phyloP scores from a whole-genome alignment of 1,284 basidiomycete genomes.

The Ceratobasidium sp. region DNA sequence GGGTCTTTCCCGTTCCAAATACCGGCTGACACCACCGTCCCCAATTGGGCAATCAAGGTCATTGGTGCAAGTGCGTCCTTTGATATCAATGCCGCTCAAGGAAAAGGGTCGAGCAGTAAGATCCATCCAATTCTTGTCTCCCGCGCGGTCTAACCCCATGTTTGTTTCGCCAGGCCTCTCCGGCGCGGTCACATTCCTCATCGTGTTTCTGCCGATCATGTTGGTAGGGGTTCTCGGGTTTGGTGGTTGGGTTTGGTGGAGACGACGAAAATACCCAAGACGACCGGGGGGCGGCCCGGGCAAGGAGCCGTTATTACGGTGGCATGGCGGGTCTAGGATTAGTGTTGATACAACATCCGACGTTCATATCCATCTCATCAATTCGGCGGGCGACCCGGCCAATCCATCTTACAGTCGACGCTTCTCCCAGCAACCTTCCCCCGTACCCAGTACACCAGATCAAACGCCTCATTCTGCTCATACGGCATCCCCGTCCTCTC shows the following conservation, averaged over 20 bases:
- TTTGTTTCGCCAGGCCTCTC: not conserved
- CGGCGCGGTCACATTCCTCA: constrained; percentile 14
- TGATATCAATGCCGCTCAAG: constrained; percentile 20
- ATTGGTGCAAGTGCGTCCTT: not conserved
- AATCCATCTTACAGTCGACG: not conserved
- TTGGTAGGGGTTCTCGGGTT: not conserved
- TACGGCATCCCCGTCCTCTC: constrained; percentile 17
- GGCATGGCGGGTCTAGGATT: not conserved
- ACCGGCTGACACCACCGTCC: constrained; percentile 19
- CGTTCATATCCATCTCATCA: constrained; percentile 13
- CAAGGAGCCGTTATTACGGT: constrained; percentile 1
- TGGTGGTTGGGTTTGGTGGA: constrained; percentile 20
- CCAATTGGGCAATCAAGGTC: constrained; percentile 8
- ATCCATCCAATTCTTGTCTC: not conserved
- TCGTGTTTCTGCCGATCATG: constrained; percentile 26
- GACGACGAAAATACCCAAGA: not conserved
- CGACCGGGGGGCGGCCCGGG: constrained; percentile 2
- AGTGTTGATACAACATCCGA: constrained; percentile 30
- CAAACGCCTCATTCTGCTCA: not conserved
- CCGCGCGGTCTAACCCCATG: not conserved
- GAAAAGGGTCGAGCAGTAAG: not conserved
- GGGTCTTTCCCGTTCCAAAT: constrained; percentile 29
- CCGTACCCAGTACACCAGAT: constrained; percentile 5
- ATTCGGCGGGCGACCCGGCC: not conserved
- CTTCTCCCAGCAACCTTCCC: not conserved